Base-by-base conservation (phyloP, 306 rosid genomes). In the Cucumis hystrix region DNA sequence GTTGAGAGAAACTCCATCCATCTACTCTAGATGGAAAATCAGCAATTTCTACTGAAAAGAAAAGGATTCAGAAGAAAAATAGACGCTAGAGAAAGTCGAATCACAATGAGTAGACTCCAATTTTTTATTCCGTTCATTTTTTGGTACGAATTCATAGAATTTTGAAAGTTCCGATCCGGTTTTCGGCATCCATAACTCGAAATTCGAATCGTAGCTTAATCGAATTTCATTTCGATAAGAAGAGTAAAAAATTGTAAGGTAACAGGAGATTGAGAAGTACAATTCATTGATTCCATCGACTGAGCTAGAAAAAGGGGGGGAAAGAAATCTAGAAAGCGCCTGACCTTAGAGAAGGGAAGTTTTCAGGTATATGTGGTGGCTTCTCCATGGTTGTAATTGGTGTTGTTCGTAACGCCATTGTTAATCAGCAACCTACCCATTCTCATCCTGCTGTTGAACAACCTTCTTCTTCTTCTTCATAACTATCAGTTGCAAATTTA, bases 1-100 rank as follows among this genome's bases (percentile, higher is more conserved):
- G 83, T 89, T 85, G 75, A 89, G 88, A 70, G 87, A 89, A 81
- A 86, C 97, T 82, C 84, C 85, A 55, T 87, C 93, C 93, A 91
- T 91, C 83, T 81, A 65, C 35, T 18, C 18, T 3, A 52, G 43
- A 39, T 21, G 70, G 1, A 45, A 74, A 63, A 70, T 21, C 39
- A 41, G 25, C 14, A 15, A 25, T 43, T 45, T 67, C 74, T 67
- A 39, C 0, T 5, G 33, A 17, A 41, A 41, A 67, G 13, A 18
- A 64, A 13, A 69, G 25, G 59, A 49, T 47, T 49, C 76, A 49
- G 15, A 49, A 13, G 25, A 47, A 8, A 28, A 47, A 20, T 11
- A 40, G 20, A 67, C 21, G 17, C 52, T n/a, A 41, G 0, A 21
- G 8, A 13, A 45, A 12, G 11, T 1, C 21, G 1, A 64, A 30